phyloP scores from a whole-genome alignment of 208 protist species.

The Acanthamoeba culbertsoni region DNA sequence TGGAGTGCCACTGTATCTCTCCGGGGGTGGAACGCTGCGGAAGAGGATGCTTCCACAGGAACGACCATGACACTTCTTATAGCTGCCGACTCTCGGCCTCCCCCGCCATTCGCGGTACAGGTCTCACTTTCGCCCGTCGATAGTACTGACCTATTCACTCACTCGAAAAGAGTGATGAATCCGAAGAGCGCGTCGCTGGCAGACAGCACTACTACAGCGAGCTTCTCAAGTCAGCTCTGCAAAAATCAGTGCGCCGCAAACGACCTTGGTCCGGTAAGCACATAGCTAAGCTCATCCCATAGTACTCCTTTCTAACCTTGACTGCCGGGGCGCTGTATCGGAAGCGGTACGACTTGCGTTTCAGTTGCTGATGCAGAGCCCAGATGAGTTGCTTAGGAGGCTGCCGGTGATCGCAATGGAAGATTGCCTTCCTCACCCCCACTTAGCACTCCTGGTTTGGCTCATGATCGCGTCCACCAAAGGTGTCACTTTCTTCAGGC shows the following conservation, averaged over 20 bases:
- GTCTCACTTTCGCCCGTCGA: too few species aligned
- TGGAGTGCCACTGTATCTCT: too few species aligned
- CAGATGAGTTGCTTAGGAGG: background rate
- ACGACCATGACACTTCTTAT: background rate
- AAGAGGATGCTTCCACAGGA: background rate
- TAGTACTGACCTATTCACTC: background rate
- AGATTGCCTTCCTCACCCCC: background rate
- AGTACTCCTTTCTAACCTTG: background rate
- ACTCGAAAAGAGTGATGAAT: background rate
- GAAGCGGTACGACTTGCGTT: background rate
- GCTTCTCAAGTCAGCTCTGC: background rate
- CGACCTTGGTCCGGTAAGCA: background rate
- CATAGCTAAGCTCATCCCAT: too few species aligned
- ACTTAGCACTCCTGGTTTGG: background rate
- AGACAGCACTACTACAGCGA: background rate
- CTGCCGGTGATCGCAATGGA: slow-evolving; percentile 32
- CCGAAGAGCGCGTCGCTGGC: background rate
- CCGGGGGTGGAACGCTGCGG: too few species aligned
- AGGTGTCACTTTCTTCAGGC: background rate
- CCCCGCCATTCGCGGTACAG: background rate
- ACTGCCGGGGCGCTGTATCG: background rate
- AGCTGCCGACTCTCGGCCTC: background rate
- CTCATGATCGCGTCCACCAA: slow-evolving; percentile 11
- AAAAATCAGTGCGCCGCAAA: slow-evolving; percentile 7
- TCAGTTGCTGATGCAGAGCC: slow-evolving; percentile 5